Evolutionary conservation across 2,329 filamentous ascomycete species (phyloP), one percentile per base, ranked within the genome.

Genomic region (Colletotrichum sublineola): DNA sequence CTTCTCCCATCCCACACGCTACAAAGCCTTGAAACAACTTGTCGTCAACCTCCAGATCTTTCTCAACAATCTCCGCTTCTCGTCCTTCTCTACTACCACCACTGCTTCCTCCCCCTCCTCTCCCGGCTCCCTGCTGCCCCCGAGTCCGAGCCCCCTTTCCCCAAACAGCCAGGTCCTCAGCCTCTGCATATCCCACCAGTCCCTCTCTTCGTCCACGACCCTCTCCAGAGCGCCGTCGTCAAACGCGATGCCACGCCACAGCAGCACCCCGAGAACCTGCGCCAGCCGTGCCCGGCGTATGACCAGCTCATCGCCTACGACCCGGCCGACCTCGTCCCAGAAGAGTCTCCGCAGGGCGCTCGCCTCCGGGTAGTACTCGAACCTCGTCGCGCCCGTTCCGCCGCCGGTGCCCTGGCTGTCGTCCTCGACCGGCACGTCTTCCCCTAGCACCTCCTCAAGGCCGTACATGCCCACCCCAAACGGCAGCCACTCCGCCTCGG

Each of bases 191-290:
- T 91, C 90, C 48, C 81, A 81, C 31, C 80, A 80, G 75, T 92
- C 89, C 31, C 81, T 81, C 2, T 80, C 82, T 55, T 84, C 82
- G 70, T 87, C 81, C 1, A 92, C 88, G 20, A 88, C 88, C 1
- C 90, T 84, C 78, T 91, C 83, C 67, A 92, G 84, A 42, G 79
- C 81, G 0, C 90, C 90, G 33, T 89, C 84, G 77, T 92, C 90
- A 79, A 90, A 92, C 2, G 89, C 89, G 76, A 89, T 89, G 0
- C 89, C 90, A 77, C 88, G 85, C 90, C 90, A 92, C 2, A 92
- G 81, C 24, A 92, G 73, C 7, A 92, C 83, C 0, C 90, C 90
- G 24, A 91, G 75, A 3, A 77, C 83, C 77, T 82, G 84, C 15
- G 88, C 85, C 50, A 84, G 74, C 65, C 77, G 77, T 0, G 89